Percentiles rank a stretch among this genome's conserved stretches.
These are phyloP conservation scores for Puccinia coronata DNA, from an alignment of 1,284 basidiomycete species.

Conservation along the genomic window DNA sequence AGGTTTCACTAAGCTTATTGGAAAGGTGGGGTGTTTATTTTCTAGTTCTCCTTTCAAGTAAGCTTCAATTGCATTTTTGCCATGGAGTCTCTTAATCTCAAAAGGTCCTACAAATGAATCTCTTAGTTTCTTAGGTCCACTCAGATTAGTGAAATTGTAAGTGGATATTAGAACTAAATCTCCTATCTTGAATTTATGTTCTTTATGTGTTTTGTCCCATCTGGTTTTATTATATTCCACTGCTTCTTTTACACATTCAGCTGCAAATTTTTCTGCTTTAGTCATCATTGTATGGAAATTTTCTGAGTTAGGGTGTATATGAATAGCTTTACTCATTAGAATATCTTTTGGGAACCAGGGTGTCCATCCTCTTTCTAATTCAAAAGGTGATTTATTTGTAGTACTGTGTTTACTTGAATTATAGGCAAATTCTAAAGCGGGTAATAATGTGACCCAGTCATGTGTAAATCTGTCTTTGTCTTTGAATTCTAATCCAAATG, in stretches of 20 bases:
- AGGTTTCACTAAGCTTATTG: background rate
- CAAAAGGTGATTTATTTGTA: background rate
- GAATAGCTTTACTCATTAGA: background rate
- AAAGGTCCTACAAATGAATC: slow-evolving; percentile 30
- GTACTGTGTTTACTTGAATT: background rate
- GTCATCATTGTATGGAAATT: too few relatives aligned
- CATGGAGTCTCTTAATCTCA: background rate
- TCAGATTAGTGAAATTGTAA: slow-evolving; percentile 4
- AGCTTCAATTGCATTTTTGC: slow-evolving; percentile 17
- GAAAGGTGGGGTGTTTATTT: slow-evolving; percentile 6
- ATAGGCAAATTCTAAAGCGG: background rate
- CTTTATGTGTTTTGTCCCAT: background rate
- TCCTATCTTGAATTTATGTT: background rate
- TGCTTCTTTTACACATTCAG: too few relatives aligned
- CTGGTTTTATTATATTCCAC: too few relatives aligned
- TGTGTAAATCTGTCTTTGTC: too few relatives aligned
- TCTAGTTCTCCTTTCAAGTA: background rate
- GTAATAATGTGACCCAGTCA: background rate
- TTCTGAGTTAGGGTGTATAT: too few relatives aligned
- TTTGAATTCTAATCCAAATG: background rate
- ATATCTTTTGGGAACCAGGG: background rate
- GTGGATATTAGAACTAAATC: slow-evolving; percentile 14
- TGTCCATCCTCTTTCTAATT: background rate
- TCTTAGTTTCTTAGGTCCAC: slow-evolving; percentile 3
- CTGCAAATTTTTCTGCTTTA: too few relatives aligned